Base-by-base conservation (phyloP, 495 filamentous ascomycete species). In the Penicillium verhagenii region DNA sequence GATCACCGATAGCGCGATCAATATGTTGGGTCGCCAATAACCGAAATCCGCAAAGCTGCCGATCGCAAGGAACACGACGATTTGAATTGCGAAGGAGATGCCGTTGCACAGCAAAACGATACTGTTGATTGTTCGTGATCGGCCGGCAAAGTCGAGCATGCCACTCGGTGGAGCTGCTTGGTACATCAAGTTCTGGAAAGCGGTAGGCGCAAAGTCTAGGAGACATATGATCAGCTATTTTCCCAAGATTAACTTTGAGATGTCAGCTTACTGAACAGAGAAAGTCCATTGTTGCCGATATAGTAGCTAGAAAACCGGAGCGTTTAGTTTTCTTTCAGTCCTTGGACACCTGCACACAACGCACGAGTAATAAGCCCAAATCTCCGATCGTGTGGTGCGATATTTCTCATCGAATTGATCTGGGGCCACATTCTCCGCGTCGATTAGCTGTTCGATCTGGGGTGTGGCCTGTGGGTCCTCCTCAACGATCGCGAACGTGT, bases 271-370 rank as follows among this genome's bases (percentile, higher is more conserved):
- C 74, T 88, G 76, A 87, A 88, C 7, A 88, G 71, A 2, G 82
- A 79, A 29, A 87, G 64, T 6, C 84, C 84, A 66, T 87, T 86
- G 59, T 86, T 85, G 24, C 85, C 84, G 47, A 87, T 82, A 56
- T 88, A 88, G 60, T 85, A 88, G 56, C 74, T 77, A 52, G 52
- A 54, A 16, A 43, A 31, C 26, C 21, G 42, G 9, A 37, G 26
- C 26, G 26, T 57, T 66, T 66, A 73, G 66, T 44, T 54, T n/a
- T 53, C 31, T 42, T 16, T 6, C 20, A 43, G 31, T 31, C 16
- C 42, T 25, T 11, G 26, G 40, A n/a, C 28, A 20, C 26, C 49
- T 38, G 48, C 50, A 16, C 40, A 39, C 40, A 35, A 74, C 74
- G 63, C 67, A 77, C 64, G 74, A 68, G 66, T 88, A 88, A 59